A percentile compares a stretch with the other conserved stretches of the same genome.
Conservation (phyloP, 768 basidiomycete species). For the Panellus pusillus region DNA sequence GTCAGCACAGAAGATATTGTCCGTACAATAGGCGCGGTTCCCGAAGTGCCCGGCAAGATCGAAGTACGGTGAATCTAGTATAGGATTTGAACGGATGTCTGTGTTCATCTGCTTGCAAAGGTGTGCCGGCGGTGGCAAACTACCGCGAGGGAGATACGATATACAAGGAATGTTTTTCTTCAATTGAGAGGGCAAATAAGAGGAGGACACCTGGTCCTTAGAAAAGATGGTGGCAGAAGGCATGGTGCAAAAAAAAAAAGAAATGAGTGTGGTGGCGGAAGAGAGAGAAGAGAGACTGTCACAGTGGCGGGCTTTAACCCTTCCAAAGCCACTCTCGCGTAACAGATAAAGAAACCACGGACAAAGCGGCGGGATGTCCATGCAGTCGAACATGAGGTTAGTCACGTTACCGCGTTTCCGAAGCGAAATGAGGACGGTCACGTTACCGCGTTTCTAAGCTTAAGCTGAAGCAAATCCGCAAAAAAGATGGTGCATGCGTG, state of each 20-base stretch:
- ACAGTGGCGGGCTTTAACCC: too few relatives aligned
- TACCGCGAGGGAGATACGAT: constrained; percentile 1
- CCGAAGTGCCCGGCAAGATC: constrained; percentile 29
- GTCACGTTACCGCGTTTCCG: too few relatives aligned
- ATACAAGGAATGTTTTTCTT: not conserved
- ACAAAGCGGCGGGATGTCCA: too few relatives aligned
- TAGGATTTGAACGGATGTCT: constrained; percentile 24
- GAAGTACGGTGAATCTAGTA: constrained; percentile 26
- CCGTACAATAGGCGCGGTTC: constrained; percentile 27
- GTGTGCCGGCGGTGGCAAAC: constrained; percentile 15
- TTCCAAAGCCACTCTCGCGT: too few relatives aligned
- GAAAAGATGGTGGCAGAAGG: constrained; percentile 3
- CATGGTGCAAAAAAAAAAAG: too few relatives aligned
- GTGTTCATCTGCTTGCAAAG: constrained; percentile 23
- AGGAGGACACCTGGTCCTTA: not conserved
- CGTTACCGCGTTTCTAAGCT: too few relatives aligned
- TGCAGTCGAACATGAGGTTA: too few relatives aligned
- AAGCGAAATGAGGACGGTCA: too few relatives aligned
- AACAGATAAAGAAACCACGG: too few relatives aligned
- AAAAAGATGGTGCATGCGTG: too few relatives aligned
- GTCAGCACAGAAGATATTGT: constrained; percentile 21
- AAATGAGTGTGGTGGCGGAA: constrained; percentile 1
- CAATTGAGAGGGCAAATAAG: not conserved
- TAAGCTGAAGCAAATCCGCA: too few relatives aligned
- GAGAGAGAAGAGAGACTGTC: not conserved